Evolutionary conservation across 1,139 yeast genomes (phyloP), one percentile per base, ranked within the genome.

Genomic region (Suhomyces wounanorum): DNA sequence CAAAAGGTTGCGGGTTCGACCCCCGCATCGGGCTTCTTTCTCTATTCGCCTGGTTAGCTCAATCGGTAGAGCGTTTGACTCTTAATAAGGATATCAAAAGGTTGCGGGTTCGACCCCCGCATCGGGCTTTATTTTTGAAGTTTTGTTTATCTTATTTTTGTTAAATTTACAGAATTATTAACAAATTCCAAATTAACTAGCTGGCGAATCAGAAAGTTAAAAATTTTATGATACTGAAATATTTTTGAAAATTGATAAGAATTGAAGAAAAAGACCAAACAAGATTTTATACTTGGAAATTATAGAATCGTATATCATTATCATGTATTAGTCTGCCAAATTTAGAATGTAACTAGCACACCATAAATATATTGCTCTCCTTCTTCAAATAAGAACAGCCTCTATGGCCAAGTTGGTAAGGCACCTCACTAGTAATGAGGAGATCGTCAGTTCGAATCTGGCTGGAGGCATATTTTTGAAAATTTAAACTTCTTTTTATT

Each of bases 401-500:
- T 57, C 55, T 54, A 59, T 59, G 76, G 76, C 89, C 89, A 84
- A 85, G 89, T 84, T 84, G 90, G 89, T 85, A 85, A 85, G 89
- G 90, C 90, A 87, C 87, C 84, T 83, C 89, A 85, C 90, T 85
- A 85, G 89, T 85, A 85, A 85, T 85, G 89, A 83, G 84, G 87
- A 85, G 90, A 85, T 85, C 90, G 84, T 82, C 88, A 84, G 89
- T 84, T 84, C 89, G 85, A 84, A 75, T 83, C 88, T 83, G 87
- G 83, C 82, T 82, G 84, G 80, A 81, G 85, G 87, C 88, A 83
- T 58, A 61, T 62, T 55, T 69, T 74, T 31, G 10, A 7, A 16
- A 14, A 3, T 16, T 33, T 9, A n/a, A 7, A 2, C 3, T 10
- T 3, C 3, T 7, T 33, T 9, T 18, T 33, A n/a, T 33, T 31